phyloP scores from a whole-genome alignment of 2,329 filamentous ascomycete species.

The Chaetomium globosum region DNA sequence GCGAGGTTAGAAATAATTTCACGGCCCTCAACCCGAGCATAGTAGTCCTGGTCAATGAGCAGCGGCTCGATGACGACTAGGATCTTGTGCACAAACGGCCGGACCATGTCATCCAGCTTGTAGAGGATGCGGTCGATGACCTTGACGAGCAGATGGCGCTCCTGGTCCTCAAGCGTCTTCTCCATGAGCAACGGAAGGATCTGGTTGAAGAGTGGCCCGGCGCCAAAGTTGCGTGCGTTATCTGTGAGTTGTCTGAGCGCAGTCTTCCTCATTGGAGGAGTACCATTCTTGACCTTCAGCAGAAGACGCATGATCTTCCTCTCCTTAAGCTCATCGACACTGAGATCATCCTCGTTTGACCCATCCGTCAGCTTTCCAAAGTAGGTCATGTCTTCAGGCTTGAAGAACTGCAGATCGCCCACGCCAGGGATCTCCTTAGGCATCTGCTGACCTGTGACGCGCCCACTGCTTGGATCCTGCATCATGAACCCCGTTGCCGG shows the following conservation, averaged over 20 bases:
- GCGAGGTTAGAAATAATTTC: conserved; percentile 98
- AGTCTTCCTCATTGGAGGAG: conserved; percentile 97
- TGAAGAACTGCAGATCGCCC: conserved; percentile 96
- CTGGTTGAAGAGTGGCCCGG: conserved; percentile 92
- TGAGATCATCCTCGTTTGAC: conserved; percentile 86
- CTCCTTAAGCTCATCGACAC: conserved; percentile 94
- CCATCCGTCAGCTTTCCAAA: conserved; percentile 97
- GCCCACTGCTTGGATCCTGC: conserved; percentile 86
- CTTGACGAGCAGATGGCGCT: conserved; percentile 96
- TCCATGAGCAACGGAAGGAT: conserved; percentile 97
- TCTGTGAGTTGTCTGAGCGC: conserved; percentile 95
- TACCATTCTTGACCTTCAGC: conserved; percentile 98
- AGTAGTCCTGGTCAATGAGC: conserved; percentile 99
- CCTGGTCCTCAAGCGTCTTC: conserved; percentile 95
- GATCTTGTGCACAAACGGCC: conserved; percentile 97
- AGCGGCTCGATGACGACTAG: conserved; percentile 98
- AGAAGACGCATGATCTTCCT: conserved; percentile 97
- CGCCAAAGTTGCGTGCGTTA: conserved; percentile 94
- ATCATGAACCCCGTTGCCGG: conserved; percentile 92
- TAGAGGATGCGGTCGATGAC: conserved; percentile 98
- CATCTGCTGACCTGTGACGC: conserved; percentile 83
- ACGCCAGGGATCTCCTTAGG: conserved; percentile 95
- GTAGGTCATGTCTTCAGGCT: conserved; percentile 97
- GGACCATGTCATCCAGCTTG: conserved; percentile 94
- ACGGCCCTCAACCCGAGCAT: conserved; percentile 94